Evolutionary conservation across 169 alveolate genomes (phyloP).

Genomic region (Cyclospora cayetanensis): DNA sequence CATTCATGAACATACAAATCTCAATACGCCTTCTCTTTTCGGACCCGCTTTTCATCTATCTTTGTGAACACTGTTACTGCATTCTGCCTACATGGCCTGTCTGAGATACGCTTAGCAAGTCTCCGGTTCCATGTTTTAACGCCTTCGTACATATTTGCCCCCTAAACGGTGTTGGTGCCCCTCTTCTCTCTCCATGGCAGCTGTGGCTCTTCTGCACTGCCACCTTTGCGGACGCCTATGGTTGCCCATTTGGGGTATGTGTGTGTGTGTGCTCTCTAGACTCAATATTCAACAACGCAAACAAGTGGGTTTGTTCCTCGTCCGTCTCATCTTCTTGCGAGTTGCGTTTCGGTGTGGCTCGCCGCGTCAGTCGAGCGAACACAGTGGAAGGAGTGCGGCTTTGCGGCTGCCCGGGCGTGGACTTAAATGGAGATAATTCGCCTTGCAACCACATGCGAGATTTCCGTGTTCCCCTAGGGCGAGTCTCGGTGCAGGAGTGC

Average conservation of each 20-base stretch:
- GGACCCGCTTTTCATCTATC: too few relatives aligned
- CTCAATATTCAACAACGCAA: conserved; percentile 63
- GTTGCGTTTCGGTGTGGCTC: conserved; percentile 65
- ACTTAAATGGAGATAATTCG: conserved; percentile 5
- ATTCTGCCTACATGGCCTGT: too few relatives aligned
- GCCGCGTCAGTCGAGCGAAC: conserved; percentile 48
- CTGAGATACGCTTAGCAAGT: too few relatives aligned
- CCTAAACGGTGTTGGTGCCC: neutral
- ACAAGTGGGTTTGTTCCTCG: conserved; percentile 62
- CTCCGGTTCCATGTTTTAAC: neutral
- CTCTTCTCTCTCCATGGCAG: too few relatives aligned
- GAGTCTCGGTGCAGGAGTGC: conserved; percentile 72
- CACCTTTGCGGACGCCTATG: neutral
- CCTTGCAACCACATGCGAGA: conserved; percentile 69
- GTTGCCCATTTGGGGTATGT: too few relatives aligned
- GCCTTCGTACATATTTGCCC: neutral
- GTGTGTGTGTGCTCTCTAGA: neutral
- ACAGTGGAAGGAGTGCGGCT: conserved; percentile 72
- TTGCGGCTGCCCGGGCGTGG: conserved; percentile 73
- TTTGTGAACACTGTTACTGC: too few relatives aligned
- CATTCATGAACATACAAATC: too few relatives aligned
- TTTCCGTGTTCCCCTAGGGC: conserved; percentile 63
- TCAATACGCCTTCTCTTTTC: too few relatives aligned
- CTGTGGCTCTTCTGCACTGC: neutral
- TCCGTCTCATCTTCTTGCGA: conserved; percentile 51